Conservation (phyloP, 169 alveolate genomes). For the Neospora caninum region DNA sequence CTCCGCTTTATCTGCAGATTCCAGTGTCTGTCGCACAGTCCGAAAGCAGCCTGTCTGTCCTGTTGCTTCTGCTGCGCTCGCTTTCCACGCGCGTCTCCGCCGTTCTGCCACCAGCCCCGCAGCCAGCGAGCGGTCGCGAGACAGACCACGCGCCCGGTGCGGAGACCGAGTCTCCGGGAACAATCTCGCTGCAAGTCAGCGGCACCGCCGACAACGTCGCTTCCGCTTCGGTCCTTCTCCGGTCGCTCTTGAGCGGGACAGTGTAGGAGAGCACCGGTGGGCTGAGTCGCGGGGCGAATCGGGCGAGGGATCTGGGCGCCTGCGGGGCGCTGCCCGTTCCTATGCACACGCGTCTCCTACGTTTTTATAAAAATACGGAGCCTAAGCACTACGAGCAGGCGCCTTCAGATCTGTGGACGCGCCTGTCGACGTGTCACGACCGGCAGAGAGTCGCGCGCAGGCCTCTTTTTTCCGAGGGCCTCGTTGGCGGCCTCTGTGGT, state of each 20-base stretch:
- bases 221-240: neutral
- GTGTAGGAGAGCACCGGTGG: neutral
- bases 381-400: too few relatives aligned
- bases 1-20: neutral
- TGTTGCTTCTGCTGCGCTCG: neutral
- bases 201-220: neutral
- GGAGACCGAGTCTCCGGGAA: neutral
- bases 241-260: neutral
- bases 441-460: too few relatives aligned
- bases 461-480: too few relatives aligned
- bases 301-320: too few relatives aligned
- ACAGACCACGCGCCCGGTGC: neutral
- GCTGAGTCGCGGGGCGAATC: too few relatives aligned
- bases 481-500: too few relatives aligned
- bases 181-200: neutral
- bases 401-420: too few relatives aligned
- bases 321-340: too few relatives aligned
- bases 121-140: neutral
- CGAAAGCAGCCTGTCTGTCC: conserved; percentile 20
- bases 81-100: conserved; percentile 6
- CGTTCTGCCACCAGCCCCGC: neutral
- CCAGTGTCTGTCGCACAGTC: conserved; percentile 16
- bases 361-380: too few relatives aligned
- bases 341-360: too few relatives aligned
- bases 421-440: too few relatives aligned